Evolutionary conservation across 2,329 filamentous ascomycete species (phyloP), one percentile per base, ranked within the genome.

Genomic region (Xylariaceae sp.): DNA sequence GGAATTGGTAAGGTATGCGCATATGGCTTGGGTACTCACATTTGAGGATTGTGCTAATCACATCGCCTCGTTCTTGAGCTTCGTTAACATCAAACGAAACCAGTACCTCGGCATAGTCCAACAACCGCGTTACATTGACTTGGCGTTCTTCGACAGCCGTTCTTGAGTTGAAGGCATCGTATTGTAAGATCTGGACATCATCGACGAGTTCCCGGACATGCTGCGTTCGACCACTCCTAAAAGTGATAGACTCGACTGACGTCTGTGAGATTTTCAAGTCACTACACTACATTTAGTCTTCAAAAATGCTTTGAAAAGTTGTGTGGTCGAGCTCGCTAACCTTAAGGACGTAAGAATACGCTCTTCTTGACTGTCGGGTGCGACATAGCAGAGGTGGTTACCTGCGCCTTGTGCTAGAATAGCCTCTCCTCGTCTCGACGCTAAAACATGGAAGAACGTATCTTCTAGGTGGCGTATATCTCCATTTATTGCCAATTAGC

Each of bases 91-190:
- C 43, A 9, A 58, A 58, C 24, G 52, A 49, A 27, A 60, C 42
- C 21, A 60, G n/a, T 10, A 60, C 35, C 18, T 60, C 49, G n/a
- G 59, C 54, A 29, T 58, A 57, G 13, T 62, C 52, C 18, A 60
- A 32, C 6, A 46, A 53, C 10, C 36, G 29, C 16, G 44, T 23
- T n/a, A 27, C 40, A 15, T 33, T 30, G 18, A 11, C 4, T 42
- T 40, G 36, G 3, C 15, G 40, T 7, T 13, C 9, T 3, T 13
- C 8, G 6, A 16, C 20, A 7, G 30, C 8, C 6, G 15, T n/a
- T 16, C 4, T 30, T 6, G 21, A 10, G 16, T 30, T 36, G 15
- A 27, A 10, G 15, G 55, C 48, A 33, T 53, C 44, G 24, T 60
- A 53, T 15, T 56, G 52, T 32, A 62, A 10, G 29, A 61, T 53